Evolutionary conservation across 1,139 yeast genomes (phyloP).

Genomic region (Spathaspora sp.): DNA sequence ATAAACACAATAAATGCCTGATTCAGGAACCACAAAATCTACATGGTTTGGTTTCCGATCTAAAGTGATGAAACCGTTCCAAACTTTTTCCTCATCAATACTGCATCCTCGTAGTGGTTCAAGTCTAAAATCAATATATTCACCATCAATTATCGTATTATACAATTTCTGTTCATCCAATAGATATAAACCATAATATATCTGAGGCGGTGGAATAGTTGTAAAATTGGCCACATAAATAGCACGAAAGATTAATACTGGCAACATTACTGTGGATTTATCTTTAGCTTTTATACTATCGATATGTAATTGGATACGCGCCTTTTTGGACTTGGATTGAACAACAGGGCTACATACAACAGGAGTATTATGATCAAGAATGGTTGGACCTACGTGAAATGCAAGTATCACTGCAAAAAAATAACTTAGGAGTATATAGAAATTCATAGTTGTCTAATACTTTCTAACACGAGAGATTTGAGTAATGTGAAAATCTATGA

Average conservation of each 20-base stretch:
- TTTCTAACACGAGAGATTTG: too few relatives aligned
- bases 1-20: conserved; percentile 38
- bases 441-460: not conserved
- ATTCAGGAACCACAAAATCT: conserved; percentile 19
- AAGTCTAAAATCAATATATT: conserved; percentile 11
- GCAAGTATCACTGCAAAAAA: not conserved
- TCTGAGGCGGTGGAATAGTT: conserved; percentile 20
- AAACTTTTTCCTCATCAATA: conserved; percentile 9
- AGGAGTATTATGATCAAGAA: conserved; percentile 8
- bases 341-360: conserved; percentile 11
- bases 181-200: conserved; percentile 14
- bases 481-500: too few relatives aligned
- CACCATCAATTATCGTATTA: conserved; percentile 13
- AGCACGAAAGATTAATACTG: conserved; percentile 26
- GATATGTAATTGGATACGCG: conserved; percentile 3
- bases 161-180: conserved; percentile 14
- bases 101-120: conserved; percentile 6
- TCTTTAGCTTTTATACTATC: conserved; percentile 5
- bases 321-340: conserved; percentile 6
- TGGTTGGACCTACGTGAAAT: conserved; percentile 7
- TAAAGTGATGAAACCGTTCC: conserved; percentile 11
- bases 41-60: conserved; percentile 7
- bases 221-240: conserved; percentile 23
- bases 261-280: conserved; percentile 15
- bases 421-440: not conserved